Percentiles rank a stretch among this genome's conserved stretches.
Evolutionary conservation across 805 yeast genomes (phyloP).

Genomic region (Candida wancherniae): DNA sequence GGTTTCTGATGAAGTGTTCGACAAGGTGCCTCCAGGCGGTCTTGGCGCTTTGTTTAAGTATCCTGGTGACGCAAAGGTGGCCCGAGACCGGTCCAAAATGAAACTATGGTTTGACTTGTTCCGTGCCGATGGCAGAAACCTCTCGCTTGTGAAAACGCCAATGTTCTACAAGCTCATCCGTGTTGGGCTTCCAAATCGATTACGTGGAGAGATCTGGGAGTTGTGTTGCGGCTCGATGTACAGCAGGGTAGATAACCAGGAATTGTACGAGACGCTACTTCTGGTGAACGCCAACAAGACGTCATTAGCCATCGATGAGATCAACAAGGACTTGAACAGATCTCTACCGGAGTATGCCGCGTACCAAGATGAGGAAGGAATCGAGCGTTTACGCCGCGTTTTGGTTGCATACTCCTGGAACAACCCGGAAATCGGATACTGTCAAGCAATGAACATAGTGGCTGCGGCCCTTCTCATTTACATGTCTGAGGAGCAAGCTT

Average conservation of each 20-base stretch:
- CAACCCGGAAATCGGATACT: conserved; percentile 94
- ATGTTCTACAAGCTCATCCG: conserved; percentile 78
- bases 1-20: conserved; percentile 37
- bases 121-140: conserved; percentile 75
- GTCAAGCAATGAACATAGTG: conserved; percentile 98
- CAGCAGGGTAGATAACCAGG: conserved; percentile 56
- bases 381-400: conserved; percentile 76
- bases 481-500: conserved; percentile 96
- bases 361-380: conserved; percentile 83
- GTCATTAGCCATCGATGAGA: conserved; percentile 90
- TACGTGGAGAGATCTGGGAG: conserved; percentile 97
- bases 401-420: conserved; percentile 95
- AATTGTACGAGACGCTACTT: conserved; percentile 55
- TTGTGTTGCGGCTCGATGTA: conserved; percentile 82
- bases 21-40: conserved; percentile 71
- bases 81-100: conserved; percentile 79
- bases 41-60: conserved; percentile 78
- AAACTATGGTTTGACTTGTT: conserved; percentile 93
- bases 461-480: conserved; percentile 73
- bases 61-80: conserved; percentile 81
- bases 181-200: conserved; percentile 89
- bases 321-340: conserved; percentile 91
- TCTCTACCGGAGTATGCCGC: conserved; percentile 96
- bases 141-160: conserved; percentile 68
- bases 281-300: conserved; percentile 56